A percentile compares a stretch with the other conserved stretches of the same genome.
phyloP scores from a whole-genome alignment of 139 green algal genomes.

The Pleodorina starrii region DNA sequence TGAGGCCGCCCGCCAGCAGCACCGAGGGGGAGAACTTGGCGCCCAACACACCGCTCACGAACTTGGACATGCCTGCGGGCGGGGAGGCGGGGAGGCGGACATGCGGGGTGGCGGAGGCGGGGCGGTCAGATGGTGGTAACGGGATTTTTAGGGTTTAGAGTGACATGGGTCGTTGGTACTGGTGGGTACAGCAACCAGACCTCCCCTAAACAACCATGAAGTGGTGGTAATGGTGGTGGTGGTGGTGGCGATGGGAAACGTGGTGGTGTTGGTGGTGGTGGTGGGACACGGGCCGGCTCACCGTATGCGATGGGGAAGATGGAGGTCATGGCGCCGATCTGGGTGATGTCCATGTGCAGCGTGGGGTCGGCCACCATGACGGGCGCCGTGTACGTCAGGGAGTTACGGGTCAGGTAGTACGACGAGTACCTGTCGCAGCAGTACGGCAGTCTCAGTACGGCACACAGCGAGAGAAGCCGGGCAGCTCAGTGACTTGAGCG shows the following conservation, averaged over 20 bases:
- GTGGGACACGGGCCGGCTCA: neutral
- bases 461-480: no score
- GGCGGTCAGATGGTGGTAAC: no score
- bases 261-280: no score
- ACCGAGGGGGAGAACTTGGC: conserved; percentile 83
- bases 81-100: neutral
- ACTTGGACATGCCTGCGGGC: conserved; percentile 82
- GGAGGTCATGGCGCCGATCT: conserved; percentile 93
- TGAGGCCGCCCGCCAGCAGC: conserved; percentile 92
- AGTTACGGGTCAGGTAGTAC: conserved; percentile 97
- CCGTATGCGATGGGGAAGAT: conserved; percentile 93
- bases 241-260: neutral
- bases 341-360: conserved; percentile 89
- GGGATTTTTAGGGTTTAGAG: no score
- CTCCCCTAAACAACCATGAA: no score
- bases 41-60: conserved; percentile 92
- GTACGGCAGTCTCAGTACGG: no score
- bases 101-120: no score
- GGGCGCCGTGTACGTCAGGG: conserved; percentile 93
- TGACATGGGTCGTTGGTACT: no score
- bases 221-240: no score
- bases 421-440: conserved; percentile 84
- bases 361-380: conserved; percentile 91
- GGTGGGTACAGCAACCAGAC: no score
- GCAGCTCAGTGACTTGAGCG: no score